phyloP scores from a whole-genome alignment of 2,329 filamentous ascomycete species.

The Fusarium nematophilum region DNA sequence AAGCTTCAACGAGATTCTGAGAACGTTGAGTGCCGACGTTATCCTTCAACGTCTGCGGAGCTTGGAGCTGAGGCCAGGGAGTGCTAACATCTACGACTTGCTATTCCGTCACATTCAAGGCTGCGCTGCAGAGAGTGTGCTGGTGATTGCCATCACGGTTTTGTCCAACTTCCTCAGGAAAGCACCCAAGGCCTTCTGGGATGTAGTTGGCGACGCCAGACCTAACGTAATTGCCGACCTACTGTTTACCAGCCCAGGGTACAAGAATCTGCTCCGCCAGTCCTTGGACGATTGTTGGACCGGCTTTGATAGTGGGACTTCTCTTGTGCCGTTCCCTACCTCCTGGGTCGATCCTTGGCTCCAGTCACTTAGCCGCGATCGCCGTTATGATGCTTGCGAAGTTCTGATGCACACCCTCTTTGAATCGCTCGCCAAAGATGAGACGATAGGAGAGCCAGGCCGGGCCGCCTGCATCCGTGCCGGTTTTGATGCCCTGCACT shows the following conservation, averaged over 20 bases:
- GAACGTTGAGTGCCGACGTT: constrained; percentile 76
- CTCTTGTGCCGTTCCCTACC: constrained; percentile 72
- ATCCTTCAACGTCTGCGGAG: constrained; percentile 82
- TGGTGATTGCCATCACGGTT: constrained; percentile 76
- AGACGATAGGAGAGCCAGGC: constrained; percentile 65
- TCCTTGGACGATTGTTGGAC: constrained; percentile 62
- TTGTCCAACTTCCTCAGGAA: constrained; percentile 79
- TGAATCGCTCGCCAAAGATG: constrained; percentile 67
- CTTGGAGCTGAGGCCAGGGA: constrained; percentile 73
- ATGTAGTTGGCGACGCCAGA: constrained; percentile 83
- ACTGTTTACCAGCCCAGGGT: constrained; percentile 78
- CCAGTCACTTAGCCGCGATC: constrained; percentile 78
- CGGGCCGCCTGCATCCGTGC: constrained; percentile 72
- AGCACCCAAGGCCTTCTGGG: constrained; percentile 86
- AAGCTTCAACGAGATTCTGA: constrained; percentile 79
- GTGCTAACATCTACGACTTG: constrained; percentile 74
- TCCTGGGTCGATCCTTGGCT: constrained; percentile 85
- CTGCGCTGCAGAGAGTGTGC: constrained; percentile 65
- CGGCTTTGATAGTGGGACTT: constrained; percentile 54
- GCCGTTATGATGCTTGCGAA: constrained; percentile 83
- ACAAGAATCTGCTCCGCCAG: constrained; percentile 70
- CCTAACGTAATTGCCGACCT: constrained; percentile 86
- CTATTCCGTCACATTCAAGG: constrained; percentile 65
- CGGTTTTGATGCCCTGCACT: constrained; percentile 69
- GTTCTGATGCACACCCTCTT: constrained; percentile 82